Evolutionary conservation across 192 early-diverging fungal genomes (phyloP), one percentile per base, ranked within the genome.

Genomic region (Backusella tuberculispora): DNA sequence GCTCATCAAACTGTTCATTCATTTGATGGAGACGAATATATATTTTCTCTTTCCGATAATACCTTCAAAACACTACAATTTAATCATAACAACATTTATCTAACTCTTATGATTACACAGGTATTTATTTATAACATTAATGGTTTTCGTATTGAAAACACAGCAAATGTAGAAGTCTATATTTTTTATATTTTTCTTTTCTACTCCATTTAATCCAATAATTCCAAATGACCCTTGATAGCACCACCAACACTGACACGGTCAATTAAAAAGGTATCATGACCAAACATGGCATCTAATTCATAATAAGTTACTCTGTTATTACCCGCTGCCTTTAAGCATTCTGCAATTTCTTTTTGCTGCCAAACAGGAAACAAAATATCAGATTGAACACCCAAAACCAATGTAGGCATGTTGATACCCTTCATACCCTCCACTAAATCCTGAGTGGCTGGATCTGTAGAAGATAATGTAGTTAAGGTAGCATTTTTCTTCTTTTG

Each of bases 261-360:
- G 78, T 97, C 96, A 72, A 99, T 94, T 74, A 97, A 85, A 78
- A 98, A 97, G 5, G 97, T 97, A 74, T 99, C 97, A 77, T 99
- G 97, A 8, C 97, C 97, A 81, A 95, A 99, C 85, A 97, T 90
- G 44, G 96, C 92, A 80, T 98, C 97, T 5, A 98, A 88, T 85
- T 98, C 97, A 74, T 97, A 99, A 78, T 97, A 98, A 7, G 97
- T 97, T 6, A 99, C 96, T 24, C 86, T 81, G 46, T 88, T 86
- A 85, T 99, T 99, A 14, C 97, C 97, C 3, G 87, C 89, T n/a
- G 80, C 81, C 53, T 88, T 89, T 63, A 99, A 82, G 74, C 91
- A 94, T 64, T 95, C 90, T 3, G 97, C 96, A 76, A 99, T 95
- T 80, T 99, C 97, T 80, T 93, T 93, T 80, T 98, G 97, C 80